Evolutionary conservation across 2,329 filamentous ascomycete genomes (phyloP), one percentile per base, ranked within the genome.

Genomic region (Niveomyces coronatus): DNA sequence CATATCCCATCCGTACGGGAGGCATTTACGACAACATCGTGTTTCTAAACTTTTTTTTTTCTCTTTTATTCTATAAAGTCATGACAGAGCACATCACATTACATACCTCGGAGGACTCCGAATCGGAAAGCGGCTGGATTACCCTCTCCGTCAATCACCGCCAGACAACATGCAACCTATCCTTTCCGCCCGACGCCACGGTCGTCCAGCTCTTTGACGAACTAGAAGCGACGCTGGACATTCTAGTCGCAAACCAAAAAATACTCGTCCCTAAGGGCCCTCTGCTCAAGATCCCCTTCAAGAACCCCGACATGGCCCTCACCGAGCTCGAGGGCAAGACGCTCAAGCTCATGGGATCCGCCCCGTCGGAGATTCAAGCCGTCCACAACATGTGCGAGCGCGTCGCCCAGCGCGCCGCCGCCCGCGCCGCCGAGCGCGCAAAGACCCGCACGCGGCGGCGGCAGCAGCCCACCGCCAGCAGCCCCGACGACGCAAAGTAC

Each of bases 181-280:
- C 58, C 5, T 62, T 74, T 35, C 53, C 60, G 7, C 47, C 58
- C 11, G 60, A 64, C 42, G 64, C 67, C 14, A 74, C 68, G 5
- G 58, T 76, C 31, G 49, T 60, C 39, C 77, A 82, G 49, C 71
- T 85, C 26, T 78, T 77, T 31, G 55, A 66, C 35, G 63, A 69
- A 44, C 74, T 85, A 47, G 64, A 71, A 40, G 54, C 61, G 30
- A 55, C 59, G 3, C 67, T 84, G 37, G 68, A 66, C 35, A 74
- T 85, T 38, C 79, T 80, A 0, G 43, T 61, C 24, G 54, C 64
- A 9, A 77, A 84, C 56, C 80, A 85, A 52, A 85, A 85, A 54
- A 69, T 82, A 53, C 67, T 85, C 46, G 68, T 76, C 11, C 68
- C 79, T 29, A 82, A 81, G 52, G 62, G 72, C 7, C 78, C 78